These are phyloP conservation scores for Mycena vitilis DNA, from an alignment of 768 basidiomycete genomes.

Conservation along the genomic window DNA sequence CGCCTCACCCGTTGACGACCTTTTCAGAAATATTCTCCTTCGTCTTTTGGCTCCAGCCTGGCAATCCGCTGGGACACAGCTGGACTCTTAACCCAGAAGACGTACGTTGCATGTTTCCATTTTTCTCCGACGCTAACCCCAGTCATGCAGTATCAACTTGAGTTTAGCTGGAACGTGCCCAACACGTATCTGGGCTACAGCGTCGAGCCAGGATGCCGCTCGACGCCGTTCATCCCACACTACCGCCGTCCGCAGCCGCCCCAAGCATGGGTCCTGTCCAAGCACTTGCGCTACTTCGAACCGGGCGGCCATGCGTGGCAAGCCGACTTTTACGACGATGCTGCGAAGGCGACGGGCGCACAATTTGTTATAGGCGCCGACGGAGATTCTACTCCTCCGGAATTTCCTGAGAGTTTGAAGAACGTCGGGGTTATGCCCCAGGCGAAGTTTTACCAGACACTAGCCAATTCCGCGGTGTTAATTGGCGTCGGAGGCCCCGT, in stretches of 20 bases:
- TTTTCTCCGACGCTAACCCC: constrained; percentile 41
- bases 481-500: constrained; percentile 19
- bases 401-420: too few species aligned
- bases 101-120: not conserved
- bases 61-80: constrained; percentile 40
- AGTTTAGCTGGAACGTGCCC: constrained; percentile 3
- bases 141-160: constrained; percentile 17
- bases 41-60: constrained; percentile 16
- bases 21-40: constrained; percentile 43
- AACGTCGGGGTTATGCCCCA: constrained; percentile 20
- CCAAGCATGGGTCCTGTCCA: constrained; percentile 12
- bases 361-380: not conserved
- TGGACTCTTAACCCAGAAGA: constrained; percentile 49
- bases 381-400: too few species aligned
- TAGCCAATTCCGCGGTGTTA: constrained; percentile 9
- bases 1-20: not conserved
- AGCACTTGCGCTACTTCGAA: constrained; percentile 9
- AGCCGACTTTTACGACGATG: constrained; percentile 15
- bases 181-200: constrained; percentile 43
- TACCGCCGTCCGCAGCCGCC: constrained; percentile 32
- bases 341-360: constrained; percentile 5
- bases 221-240: constrained; percentile 40
- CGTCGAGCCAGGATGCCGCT: constrained; percentile 44
- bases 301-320: constrained; percentile 1
- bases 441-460: constrained; percentile 14